phyloP scores from a whole-genome alignment of 2,329 filamentous ascomycete genomes.

The Nemania bipapillata region DNA sequence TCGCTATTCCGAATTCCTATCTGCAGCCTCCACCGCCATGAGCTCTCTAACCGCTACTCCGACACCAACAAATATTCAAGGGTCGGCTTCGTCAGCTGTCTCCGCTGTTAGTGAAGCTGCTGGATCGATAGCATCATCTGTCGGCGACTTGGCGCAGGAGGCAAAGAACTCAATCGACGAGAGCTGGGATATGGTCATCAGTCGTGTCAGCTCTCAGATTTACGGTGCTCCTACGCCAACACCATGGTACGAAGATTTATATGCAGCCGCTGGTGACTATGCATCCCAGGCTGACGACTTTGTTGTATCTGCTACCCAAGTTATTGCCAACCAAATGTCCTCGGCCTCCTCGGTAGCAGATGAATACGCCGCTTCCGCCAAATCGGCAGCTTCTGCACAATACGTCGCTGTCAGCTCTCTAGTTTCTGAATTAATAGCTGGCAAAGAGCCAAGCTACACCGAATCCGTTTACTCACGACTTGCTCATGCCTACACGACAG shows the following conservation, averaged over 20 bases:
- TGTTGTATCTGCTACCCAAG: constrained; percentile 49
- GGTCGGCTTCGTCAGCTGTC: constrained; percentile 59
- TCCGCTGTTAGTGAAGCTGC: constrained; percentile 62
- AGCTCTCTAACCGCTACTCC: constrained; percentile 69
- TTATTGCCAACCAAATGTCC: constrained; percentile 44
- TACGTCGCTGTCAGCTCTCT: constrained; percentile 77
- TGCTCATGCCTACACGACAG: constrained; percentile 76
- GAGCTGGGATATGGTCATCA: constrained; percentile 72
- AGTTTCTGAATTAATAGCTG: constrained; percentile 78
- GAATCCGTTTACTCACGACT: constrained; percentile 81
- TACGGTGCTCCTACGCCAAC: constrained; percentile 73
- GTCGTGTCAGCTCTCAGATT: constrained; percentile 73
- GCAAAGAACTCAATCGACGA: constrained; percentile 56
- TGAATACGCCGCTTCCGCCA: constrained; percentile 70
- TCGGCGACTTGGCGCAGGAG: constrained; percentile 59
- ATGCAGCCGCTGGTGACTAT: constrained; percentile 58
- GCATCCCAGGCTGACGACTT: constrained; percentile 45
- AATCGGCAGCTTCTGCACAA: constrained; percentile 69
- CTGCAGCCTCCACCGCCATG: constrained; percentile 75
- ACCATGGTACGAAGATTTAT: constrained; percentile 64
- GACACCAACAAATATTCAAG: constrained; percentile 66
- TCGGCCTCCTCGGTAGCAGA: constrained; percentile 55
- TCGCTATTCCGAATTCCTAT: constrained; percentile 79
- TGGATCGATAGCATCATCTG: constrained; percentile 58
- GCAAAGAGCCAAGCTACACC: constrained; percentile 82